Evolutionary conservation across 2,329 filamentous ascomycete genomes (phyloP).

Genomic region (Arthrinium puccinioides): DNA sequence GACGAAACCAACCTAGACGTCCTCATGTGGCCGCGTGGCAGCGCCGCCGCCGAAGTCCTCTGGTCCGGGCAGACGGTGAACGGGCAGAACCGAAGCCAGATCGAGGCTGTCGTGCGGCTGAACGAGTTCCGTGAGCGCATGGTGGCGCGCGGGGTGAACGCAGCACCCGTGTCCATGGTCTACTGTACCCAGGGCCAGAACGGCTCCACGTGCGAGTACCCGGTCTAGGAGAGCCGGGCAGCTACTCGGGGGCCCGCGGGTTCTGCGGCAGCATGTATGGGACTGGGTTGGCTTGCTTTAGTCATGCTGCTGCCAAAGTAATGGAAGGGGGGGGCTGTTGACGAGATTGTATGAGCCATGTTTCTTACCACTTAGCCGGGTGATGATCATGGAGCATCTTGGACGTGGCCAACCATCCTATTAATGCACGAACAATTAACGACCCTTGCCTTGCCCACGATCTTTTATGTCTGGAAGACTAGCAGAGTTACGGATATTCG

Average conservation of each 20-base stretch:
- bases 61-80: slow-evolving; percentile 67
- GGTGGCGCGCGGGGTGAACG: slow-evolving; percentile 58
- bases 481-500: too few relatives aligned
- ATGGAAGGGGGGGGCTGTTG: too few relatives aligned
- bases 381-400: too few relatives aligned
- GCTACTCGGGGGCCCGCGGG: too few relatives aligned
- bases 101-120: slow-evolving; percentile 62
- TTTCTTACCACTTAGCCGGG: too few relatives aligned
- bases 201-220: slow-evolving; percentile 36
- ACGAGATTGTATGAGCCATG: too few relatives aligned
- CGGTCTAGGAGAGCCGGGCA: slow-evolving; percentile 3
- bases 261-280: too few relatives aligned
- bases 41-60: slow-evolving; percentile 69
- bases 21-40: slow-evolving; percentile 71
- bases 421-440: too few relatives aligned
- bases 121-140: slow-evolving; percentile 72
- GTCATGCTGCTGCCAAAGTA: neutral
- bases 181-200: slow-evolving; percentile 59
- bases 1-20: slow-evolving; percentile 69
- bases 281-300: neutral
- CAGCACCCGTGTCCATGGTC: slow-evolving; percentile 62
- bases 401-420: too few relatives aligned
- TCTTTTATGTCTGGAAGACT: too few relatives aligned
- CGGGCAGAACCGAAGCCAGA: slow-evolving; percentile 64
- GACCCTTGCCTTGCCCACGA: too few relatives aligned